These are phyloP conservation scores for Paecilomyces niveus DNA, from an alignment of 2,329 filamentous ascomycete genomes.

Conservation along the genomic window DNA sequence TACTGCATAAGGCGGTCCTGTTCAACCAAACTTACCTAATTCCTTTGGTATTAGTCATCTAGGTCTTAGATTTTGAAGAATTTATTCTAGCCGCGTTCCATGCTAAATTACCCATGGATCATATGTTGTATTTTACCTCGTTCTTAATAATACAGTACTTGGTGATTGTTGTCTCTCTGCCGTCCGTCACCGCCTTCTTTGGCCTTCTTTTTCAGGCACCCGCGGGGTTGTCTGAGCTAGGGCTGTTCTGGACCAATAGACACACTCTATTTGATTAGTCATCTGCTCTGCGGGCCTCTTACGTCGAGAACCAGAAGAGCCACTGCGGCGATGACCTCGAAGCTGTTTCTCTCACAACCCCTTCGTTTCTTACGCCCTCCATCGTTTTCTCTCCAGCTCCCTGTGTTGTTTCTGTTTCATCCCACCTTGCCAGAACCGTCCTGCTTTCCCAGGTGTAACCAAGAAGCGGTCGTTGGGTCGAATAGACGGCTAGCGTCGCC, in stretches of 20 bases:
- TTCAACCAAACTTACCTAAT: not conserved
- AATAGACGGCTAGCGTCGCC: not conserved
- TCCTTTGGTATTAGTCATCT: not conserved
- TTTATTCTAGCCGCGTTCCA: not conserved
- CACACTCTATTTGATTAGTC: not conserved
- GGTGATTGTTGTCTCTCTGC: not conserved
- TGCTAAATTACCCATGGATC: not conserved
- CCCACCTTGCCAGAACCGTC: not conserved
- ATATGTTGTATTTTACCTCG: not conserved
- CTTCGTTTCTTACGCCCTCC: not conserved
- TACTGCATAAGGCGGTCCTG: not conserved
- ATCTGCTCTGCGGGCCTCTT: constrained; percentile 2
- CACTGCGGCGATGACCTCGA: not conserved
- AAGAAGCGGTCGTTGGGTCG: not conserved
- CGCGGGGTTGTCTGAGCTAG: constrained; percentile 5
- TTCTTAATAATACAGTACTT: not conserved
- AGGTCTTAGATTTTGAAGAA: not conserved
- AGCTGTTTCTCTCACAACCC: not conserved
- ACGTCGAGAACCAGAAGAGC: constrained; percentile 3
- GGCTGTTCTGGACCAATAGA: not conserved
- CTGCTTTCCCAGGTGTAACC: not conserved
- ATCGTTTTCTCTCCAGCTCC: not conserved
- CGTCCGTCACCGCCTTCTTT: not conserved
- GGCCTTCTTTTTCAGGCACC: constrained; percentile 2
- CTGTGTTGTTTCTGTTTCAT: not conserved